Base-by-base conservation (phyloP, 805 yeast genomes). In the Groenewaldozyma tartarivorans region DNA sequence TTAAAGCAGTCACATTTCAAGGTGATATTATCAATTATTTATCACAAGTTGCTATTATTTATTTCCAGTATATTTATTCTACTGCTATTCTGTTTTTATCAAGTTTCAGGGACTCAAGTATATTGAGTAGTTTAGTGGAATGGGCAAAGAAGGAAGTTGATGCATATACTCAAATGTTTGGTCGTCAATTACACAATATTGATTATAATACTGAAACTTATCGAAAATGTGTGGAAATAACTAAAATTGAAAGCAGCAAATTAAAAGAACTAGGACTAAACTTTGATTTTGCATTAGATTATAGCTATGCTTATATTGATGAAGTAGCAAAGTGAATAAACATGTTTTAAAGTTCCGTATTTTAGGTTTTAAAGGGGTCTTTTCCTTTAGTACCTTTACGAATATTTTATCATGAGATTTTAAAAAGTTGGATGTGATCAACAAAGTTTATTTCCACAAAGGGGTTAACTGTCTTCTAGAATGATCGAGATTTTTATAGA, bases 131-230 rank as follows among this genome's bases (percentile, higher is more conserved):
- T 22, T 64, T 86, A 15, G 79, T 85, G n/a, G 76, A 78, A 46
- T 86, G 95, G 95, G 73, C 81, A 26, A 73, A 74, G 42, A 70
- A 70, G 9, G 81, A 79, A 56, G 72, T 83, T 24, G 72, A 74
- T 32, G 65, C 66, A 36, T 80, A 81, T 48, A 75, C 77, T 22
- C 62, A 65, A 15, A 60, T 77, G 4, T 72, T 87, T 49, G 74
- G 76, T 36, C 74, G 81, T 42, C 88, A 82, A 49, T 61, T 88
- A 20, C 66, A 75, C 36, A 84, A 81, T 18, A 74, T 82, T 11
- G 69, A 75, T 36, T 63, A 72, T 34, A 63, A 67, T 5, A 69
- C 79, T 7, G 62, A 69, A 5, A 64, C 71, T 6, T 78, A 80
- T 48, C 63, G 66, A 36, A 71, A 68, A 33, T 77, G 86, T 42